Evolutionary conservation across 1,284 basidiomycete genomes (phyloP), one percentile per base, ranked within the genome.

Genomic region (Tremellales sp.): DNA sequence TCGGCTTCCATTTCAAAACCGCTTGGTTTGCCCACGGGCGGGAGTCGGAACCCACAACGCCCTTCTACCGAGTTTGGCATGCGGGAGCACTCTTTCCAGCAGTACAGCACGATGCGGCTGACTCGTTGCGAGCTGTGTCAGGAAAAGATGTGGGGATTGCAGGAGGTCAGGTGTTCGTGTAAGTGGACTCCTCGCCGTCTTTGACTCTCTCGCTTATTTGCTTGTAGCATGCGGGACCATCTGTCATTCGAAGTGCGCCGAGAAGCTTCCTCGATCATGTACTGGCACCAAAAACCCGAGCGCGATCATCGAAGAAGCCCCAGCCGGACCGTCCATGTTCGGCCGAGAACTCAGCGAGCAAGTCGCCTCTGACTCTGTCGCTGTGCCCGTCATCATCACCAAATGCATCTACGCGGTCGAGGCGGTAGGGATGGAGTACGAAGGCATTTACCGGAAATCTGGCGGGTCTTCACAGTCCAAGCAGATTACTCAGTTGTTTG

Each of bases 71-170:
- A 75, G 73, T 46, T 76, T 70, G 68, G 67, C 0, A 39, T 65
- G 13, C 60, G 66, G 37, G 84, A 87, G 55, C 94, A 98, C 70
- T 81, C 81, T 52, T 97, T 97, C 79, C 87, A 92, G 69, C 89
- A 88, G 54, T 79, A 90, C 64, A 94, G 85, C 65, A 83, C 92
- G 21, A 78, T 98, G 53, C 82, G 92, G 27, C 88, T 96, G 49
- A 85, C 89, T 15, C 80, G 89, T 40, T 98, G 94, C 69, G 92
- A 97, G 65, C 85, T 94, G 50, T 98, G 94, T 69, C 85, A 86
- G 35, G 96, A 97, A 67, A 98, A 97, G 78, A 85, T 98, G 85
- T 98, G 93, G 92, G 94, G 94, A 4, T 84, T 93, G 33, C 89
- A 92, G 47, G 80, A 81, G 70, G 80, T 91, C 51, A 84, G 89